Base-by-base conservation (phyloP, 2,329 filamentous ascomycete genomes). In the Arthroderma sp. region DNA sequence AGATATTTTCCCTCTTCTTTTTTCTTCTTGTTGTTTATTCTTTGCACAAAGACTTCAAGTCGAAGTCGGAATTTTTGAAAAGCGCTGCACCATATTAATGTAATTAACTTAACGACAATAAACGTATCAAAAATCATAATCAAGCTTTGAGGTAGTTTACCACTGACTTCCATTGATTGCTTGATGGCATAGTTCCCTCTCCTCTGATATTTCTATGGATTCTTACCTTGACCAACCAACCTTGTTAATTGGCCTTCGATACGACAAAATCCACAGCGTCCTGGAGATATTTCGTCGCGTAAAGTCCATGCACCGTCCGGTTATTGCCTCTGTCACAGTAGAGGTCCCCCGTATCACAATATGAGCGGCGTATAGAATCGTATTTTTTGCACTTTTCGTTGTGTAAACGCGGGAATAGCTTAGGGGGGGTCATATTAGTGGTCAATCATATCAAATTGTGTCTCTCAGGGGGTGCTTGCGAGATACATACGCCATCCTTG, bases 321-420 rank as follows among this genome's bases (percentile, higher is more conserved):
- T 42, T 37, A 8, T 22, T 7, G 7, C 47, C 47, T 34, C 40
- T 15, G 11, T 49, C 47, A 30, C 47, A 49, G 31, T 41, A 44
- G 7, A 49, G 32, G 29, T 49, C 47, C 4, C 47, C 44, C 6
- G 37, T 33, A 30, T 49, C 47, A 38, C 47, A 49, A 34, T 44
- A 49, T 5, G 47, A 49, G 6, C 41, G 22, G 6, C 45, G 38
- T n/a, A 40, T 28, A 9, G n/a, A 30, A 8, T 45, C 43, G 30
- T 49, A 49, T 7, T 11, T 7, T 3, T 10, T 4, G 32, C 47
- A 49, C 6, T 36, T 33, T 38, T 46, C 37, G 9, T 42, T 29
- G n/a, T 38, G 30, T 7, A 9, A 34, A 15, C 47, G 47, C 37
- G 44, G 44, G 29, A 49, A 49, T 22, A 45, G 29, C 47, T 49